Percentiles rank a stretch among this genome's conserved stretches.
These are phyloP conservation scores for Calocera viscosa DNA, from an alignment of 768 basidiomycete species.

Conservation along the genomic window DNA sequence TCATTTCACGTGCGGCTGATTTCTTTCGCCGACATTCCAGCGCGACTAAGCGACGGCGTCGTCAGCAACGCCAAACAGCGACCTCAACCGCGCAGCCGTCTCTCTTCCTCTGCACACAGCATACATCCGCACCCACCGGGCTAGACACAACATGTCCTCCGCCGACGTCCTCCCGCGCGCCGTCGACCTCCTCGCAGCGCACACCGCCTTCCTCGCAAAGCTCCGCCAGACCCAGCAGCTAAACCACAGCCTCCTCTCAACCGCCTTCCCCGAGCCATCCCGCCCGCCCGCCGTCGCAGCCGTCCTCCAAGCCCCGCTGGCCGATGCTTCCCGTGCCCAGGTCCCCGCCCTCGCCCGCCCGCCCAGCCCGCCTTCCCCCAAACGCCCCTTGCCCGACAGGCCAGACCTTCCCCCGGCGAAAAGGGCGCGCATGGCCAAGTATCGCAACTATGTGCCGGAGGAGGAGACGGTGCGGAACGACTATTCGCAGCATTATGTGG, in stretches of 20 bases:
- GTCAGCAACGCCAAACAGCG: too few relatives aligned
- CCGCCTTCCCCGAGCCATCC: background rate
- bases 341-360: background rate
- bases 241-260: background rate
- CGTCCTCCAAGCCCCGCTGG: background rate
- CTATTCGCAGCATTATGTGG: conserved; percentile 81
- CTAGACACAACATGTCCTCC: too few relatives aligned
- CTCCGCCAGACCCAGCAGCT: background rate
- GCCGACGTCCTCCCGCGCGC: conserved; percentile 8
- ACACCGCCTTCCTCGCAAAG: background rate
- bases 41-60: too few relatives aligned
- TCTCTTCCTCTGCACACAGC: background rate
- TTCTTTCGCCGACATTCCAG: too few relatives aligned
- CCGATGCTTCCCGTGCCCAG: background rate
- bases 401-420: conserved; percentile 55
- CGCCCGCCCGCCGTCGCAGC: background rate
- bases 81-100: too few relatives aligned
- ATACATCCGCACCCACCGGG: background rate
- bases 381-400: background rate
- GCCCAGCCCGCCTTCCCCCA: background rate
- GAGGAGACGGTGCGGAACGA: conserved; percentile 97
- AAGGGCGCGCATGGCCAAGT: conserved; percentile 54
- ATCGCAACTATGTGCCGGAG: conserved; percentile 73
- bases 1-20: too few relatives aligned
- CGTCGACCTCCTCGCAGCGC: conserved; percentile 2